These are phyloP conservation scores for Fusarium hainanense DNA, from an alignment of 2,329 filamentous ascomycete species.

Conservation along the genomic window DNA sequence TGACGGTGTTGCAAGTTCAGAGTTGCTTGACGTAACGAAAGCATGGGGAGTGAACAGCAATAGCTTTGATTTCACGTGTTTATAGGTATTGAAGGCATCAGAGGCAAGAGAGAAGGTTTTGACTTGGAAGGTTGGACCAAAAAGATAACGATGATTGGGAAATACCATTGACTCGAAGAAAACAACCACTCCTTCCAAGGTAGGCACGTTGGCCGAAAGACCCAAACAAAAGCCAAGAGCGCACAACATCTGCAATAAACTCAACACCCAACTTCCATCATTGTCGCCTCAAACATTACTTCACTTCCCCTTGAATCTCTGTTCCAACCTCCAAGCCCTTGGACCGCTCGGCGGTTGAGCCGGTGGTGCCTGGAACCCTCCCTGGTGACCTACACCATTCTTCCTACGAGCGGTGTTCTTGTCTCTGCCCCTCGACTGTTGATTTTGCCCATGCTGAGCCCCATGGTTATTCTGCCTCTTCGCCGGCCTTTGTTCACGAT, in stretches of 20 bases:
- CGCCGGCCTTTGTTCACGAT: too few species aligned
- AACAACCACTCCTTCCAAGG: not conserved
- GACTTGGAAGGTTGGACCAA: not conserved
- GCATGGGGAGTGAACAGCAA: not conserved
- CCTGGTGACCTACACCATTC: fast-evolving
- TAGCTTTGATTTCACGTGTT: not conserved
- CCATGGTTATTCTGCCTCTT: not conserved
- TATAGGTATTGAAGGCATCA: not conserved
- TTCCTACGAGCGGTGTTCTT: not conserved
- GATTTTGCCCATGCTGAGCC: not conserved
- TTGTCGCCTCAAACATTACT: too few species aligned
- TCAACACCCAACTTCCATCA: not conserved
- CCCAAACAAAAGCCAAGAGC: not conserved
- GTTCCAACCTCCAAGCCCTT: not conserved
- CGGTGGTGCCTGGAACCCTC: too few species aligned
- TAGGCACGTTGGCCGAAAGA: not conserved
- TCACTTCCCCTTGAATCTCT: not conserved
- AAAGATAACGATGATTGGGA: not conserved
- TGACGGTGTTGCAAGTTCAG: not conserved
- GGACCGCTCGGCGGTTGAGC: not conserved
- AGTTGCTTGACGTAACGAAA: not conserved
- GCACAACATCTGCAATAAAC: not conserved
- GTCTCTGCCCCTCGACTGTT: too few species aligned
- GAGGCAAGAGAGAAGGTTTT: not conserved
- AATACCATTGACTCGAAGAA: not conserved